Conservation (phyloP, 257 asterid species). For the Nicotiana otophora region DNA sequence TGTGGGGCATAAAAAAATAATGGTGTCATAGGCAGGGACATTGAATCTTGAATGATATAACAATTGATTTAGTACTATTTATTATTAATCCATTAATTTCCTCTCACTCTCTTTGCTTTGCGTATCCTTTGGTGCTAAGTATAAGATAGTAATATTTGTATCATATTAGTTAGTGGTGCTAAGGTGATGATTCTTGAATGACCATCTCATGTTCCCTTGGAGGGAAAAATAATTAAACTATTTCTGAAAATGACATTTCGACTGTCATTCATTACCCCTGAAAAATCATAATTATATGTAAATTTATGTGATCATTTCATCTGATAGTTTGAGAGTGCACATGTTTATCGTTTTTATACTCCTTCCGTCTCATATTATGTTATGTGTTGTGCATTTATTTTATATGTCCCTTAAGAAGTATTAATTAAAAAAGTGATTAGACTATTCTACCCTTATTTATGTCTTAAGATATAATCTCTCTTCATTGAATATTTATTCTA, state of each 20-base stretch:
- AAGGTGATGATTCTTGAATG: conserved; percentile 17
- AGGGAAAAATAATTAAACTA: neutral
- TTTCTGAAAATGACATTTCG: conserved; percentile 24
- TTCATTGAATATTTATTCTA: too few relatives aligned
- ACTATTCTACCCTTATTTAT: too few relatives aligned
- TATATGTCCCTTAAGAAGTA: too few relatives aligned
- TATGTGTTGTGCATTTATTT: too few relatives aligned
- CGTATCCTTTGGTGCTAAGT: neutral
- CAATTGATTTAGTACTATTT: neutral
- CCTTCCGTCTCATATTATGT: too few relatives aligned
- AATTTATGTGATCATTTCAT: neutral
- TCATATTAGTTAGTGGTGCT: conserved; percentile 20
- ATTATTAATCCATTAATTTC: neutral
- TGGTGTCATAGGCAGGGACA: conserved; percentile 16
- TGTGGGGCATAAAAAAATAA: conserved; percentile 15
- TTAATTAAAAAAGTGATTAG: too few relatives aligned
- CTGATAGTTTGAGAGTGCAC: neutral
- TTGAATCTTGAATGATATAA: conserved; percentile 14
- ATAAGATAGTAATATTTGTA: neutral
- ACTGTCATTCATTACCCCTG: neutral
- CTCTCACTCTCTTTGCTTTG: neutral
- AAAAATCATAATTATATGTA: neutral
- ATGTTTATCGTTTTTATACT: neutral
- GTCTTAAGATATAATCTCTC: too few relatives aligned
- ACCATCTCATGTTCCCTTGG: neutral